Evolutionary conservation across 2,329 filamentous ascomycete genomes (phyloP).

Genomic region (Stromatinia cepivora): DNA sequence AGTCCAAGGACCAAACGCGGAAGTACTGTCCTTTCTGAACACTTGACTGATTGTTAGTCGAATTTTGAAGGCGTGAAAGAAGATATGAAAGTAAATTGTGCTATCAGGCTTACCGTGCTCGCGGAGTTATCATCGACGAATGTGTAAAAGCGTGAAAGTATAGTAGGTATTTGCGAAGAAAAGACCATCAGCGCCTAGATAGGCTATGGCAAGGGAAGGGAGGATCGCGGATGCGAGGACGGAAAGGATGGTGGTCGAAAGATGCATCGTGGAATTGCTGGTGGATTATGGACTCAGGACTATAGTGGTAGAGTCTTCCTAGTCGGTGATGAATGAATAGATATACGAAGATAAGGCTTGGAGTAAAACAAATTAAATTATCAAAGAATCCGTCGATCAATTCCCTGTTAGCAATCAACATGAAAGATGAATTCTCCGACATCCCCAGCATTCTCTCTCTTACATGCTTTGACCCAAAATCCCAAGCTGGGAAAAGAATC

Average conservation of each 20-base stretch:
- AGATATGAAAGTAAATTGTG: neutral
- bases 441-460: too few relatives aligned
- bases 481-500: too few relatives aligned
- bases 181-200: conserved; percentile 2
- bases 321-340: too few relatives aligned
- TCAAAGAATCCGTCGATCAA: too few relatives aligned
- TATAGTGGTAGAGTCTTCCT: neutral
- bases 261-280: neutral
- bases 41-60: neutral
- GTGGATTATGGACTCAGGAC: too few relatives aligned
- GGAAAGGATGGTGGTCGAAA: neutral
- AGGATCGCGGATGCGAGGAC: neutral
- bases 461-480: too few relatives aligned
- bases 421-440: too few relatives aligned
- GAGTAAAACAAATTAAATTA: too few relatives aligned
- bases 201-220: neutral
- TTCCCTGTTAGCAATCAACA: too few relatives aligned
- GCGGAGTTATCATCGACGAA: neutral
- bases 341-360: neutral
- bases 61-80: neutral
- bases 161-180: conserved; percentile 8
- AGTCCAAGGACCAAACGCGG: neutral
- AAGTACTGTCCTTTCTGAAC: neutral
- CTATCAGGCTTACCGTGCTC: neutral
- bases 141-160: conserved; percentile 9